A percentile compares a stretch with the other conserved stretches of the same genome.
These are phyloP conservation scores for Elsinoe batatas DNA, from an alignment of 2,329 filamentous ascomycete species.

Conservation along the genomic window DNA sequence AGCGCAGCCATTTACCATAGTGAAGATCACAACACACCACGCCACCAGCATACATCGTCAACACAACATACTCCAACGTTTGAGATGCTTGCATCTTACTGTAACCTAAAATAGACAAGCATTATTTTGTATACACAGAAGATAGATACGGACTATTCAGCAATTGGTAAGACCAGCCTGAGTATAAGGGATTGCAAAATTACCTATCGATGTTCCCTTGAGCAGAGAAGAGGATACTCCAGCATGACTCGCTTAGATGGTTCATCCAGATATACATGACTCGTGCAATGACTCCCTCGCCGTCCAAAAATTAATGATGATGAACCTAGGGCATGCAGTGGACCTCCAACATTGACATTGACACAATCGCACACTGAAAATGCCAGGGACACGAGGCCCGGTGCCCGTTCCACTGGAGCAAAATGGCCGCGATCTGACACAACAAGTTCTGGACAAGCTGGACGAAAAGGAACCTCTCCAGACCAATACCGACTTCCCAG, in stretches of 20 bases:
- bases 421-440: constrained; percentile 47
- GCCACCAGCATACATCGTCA: background rate
- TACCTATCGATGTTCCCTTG: too few species aligned
- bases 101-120: background rate
- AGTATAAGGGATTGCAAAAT: too few species aligned
- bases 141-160: too few species aligned
- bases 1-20: background rate
- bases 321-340: too few species aligned
- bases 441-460: constrained; percentile 69
- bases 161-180: too few species aligned
- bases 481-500: constrained; percentile 25
- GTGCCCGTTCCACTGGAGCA: constrained; percentile 35
- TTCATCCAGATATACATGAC: too few species aligned
- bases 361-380: constrained; percentile 19
- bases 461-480: constrained; percentile 29
- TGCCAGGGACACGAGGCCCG: constrained; percentile 39
- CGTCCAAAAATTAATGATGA: background rate
- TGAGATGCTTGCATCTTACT: background rate
- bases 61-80: background rate
- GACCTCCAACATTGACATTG: background rate
- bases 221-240: too few species aligned
- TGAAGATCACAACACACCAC: background rate
- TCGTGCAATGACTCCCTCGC: background rate
- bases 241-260: too few species aligned
- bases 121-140: too few species aligned